phyloP scores from a whole-genome alignment of 129 eudicot species.

The Tanacetum coccineum region DNA sequence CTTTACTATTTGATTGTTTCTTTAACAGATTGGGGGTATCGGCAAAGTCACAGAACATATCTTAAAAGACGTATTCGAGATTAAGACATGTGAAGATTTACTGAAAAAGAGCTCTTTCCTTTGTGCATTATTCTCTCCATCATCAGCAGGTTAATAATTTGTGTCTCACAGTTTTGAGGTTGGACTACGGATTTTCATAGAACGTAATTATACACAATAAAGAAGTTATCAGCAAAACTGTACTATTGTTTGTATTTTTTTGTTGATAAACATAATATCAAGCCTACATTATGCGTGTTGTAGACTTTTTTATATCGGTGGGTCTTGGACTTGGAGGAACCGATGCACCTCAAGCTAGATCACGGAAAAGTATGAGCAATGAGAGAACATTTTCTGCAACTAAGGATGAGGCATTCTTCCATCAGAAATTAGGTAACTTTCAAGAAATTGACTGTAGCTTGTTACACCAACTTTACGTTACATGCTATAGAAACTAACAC shows the following conservation, averaged over 20 bases:
- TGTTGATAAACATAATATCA: slow-evolving; percentile 12
- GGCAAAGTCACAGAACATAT: slow-evolving; percentile 92
- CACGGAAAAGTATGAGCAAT: slow-evolving; percentile 82
- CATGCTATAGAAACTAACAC: slow-evolving; percentile 1
- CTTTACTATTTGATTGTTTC: slow-evolving; percentile 22
- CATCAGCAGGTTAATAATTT: slow-evolving; percentile 62
- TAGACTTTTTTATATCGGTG: slow-evolving; percentile 84
- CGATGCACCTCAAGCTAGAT: slow-evolving; percentile 60
- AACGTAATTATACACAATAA: not conserved
- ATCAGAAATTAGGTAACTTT: slow-evolving; percentile 61
- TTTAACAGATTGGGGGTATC: slow-evolving; percentile 84
- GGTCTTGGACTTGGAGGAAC: slow-evolving; percentile 94
- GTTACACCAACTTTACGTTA: not conserved
- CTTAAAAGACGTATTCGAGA: slow-evolving; percentile 72
- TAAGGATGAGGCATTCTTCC: slow-evolving; percentile 56
- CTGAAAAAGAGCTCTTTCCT: slow-evolving; percentile 72
- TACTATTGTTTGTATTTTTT: not conserved
- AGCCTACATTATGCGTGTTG: slow-evolving; percentile 20
- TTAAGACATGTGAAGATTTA: slow-evolving; percentile 77
- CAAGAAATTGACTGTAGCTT: not conserved
- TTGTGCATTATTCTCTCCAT: slow-evolving; percentile 72
- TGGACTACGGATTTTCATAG: not conserved
- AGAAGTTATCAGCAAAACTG: not conserved
- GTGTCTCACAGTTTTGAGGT: not conserved
- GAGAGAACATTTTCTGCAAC: slow-evolving; percentile 97